Evolutionary conservation across 2,329 filamentous ascomycete species (phyloP).

Genomic region (Endocalyx cinctus): DNA sequence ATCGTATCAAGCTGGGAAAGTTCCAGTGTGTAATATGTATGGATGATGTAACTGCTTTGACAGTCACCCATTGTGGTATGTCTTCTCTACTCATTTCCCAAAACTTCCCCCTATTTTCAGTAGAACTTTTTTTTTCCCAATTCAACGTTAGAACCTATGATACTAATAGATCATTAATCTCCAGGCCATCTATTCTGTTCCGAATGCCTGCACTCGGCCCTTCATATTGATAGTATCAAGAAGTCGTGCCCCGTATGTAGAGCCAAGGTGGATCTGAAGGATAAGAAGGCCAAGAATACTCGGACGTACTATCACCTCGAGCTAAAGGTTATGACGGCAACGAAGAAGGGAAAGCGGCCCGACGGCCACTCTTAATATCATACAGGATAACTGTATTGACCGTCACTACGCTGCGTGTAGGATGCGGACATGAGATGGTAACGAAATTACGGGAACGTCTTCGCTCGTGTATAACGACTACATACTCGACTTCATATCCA

Average conservation of each 20-base stretch:
- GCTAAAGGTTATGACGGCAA: slow-evolving; percentile 57
- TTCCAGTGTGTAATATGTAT: slow-evolving; percentile 67
- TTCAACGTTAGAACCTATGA: slow-evolving; percentile 13
- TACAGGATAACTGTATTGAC: too few species aligned
- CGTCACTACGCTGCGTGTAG: too few species aligned
- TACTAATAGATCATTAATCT: too few species aligned
- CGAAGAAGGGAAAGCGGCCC: slow-evolving; percentile 45
- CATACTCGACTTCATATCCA: too few species aligned
- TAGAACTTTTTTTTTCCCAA: slow-evolving; percentile 1
- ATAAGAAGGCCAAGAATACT: slow-evolving; percentile 33
- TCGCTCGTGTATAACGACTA: slow-evolving; percentile 4
- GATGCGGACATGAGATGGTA: too few species aligned
- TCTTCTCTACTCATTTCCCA: slow-evolving; percentile 9
- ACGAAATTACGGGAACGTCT: slow-evolving; percentile 1
- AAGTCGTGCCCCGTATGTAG: slow-evolving; percentile 62
- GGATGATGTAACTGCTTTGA: slow-evolving; percentile 54
- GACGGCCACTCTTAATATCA: too few species aligned
- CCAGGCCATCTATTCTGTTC: slow-evolving; percentile 63
- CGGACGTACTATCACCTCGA: slow-evolving; percentile 56
- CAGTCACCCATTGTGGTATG: slow-evolving; percentile 64
- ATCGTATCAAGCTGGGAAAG: slow-evolving; percentile 45
- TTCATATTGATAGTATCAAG: slow-evolving; percentile 51
- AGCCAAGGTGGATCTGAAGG: slow-evolving; percentile 49
- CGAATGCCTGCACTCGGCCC: slow-evolving; percentile 56
- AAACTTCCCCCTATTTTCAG: too few species aligned